Percentiles rank a stretch among this genome's conserved stretches.
These are phyloP conservation scores for Hemisphaericaspora lyxosophila DNA, from an alignment of 1,139 yeast species.

Conservation along the genomic window DNA sequence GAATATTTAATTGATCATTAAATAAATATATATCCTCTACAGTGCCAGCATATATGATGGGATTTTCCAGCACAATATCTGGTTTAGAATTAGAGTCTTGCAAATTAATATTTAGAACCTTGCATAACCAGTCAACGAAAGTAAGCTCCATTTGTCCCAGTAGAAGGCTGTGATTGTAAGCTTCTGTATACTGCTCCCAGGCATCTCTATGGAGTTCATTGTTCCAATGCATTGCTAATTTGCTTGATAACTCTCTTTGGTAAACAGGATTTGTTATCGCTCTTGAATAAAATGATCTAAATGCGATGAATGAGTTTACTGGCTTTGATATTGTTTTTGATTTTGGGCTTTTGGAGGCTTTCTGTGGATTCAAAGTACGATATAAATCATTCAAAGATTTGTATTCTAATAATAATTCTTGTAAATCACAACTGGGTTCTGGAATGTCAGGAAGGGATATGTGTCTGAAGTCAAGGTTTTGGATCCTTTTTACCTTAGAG, in stretches of 20 bases:
- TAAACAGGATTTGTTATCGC: slow-evolving; percentile 21
- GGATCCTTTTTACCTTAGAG: not conserved
- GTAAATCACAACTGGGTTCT: slow-evolving; percentile 10
- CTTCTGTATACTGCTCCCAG: slow-evolving; percentile 34
- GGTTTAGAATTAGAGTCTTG: too few relatives aligned
- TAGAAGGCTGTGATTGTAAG: slow-evolving; percentile 21
- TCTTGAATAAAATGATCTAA: slow-evolving; percentile 33
- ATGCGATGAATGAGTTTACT: slow-evolving; percentile 38
- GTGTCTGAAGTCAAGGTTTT: slow-evolving; percentile 6
- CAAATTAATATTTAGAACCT: slow-evolving; percentile 5
- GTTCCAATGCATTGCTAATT: slow-evolving; percentile 32
- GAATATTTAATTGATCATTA: not conserved
- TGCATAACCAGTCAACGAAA: slow-evolving; percentile 15
- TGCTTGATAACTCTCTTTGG: slow-evolving; percentile 28
- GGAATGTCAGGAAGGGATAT: slow-evolving; percentile 12
- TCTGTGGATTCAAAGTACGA: not conserved
- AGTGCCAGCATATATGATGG: slow-evolving; percentile 9
- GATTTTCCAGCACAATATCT: too few relatives aligned
- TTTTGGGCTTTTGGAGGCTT: not conserved
- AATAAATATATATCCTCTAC: slow-evolving; percentile 11
- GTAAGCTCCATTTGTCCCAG: slow-evolving; percentile 2
- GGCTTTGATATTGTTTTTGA: slow-evolving; percentile 10
- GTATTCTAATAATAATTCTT: slow-evolving; percentile 10
- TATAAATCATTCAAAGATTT: slow-evolving; percentile 6
- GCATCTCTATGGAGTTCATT: slow-evolving; percentile 23